Percentiles rank a stretch among this genome's conserved stretches.
These are phyloP conservation scores for Cercis canadensis DNA, from an alignment of 306 rosid genomes.

Conservation along the genomic window DNA sequence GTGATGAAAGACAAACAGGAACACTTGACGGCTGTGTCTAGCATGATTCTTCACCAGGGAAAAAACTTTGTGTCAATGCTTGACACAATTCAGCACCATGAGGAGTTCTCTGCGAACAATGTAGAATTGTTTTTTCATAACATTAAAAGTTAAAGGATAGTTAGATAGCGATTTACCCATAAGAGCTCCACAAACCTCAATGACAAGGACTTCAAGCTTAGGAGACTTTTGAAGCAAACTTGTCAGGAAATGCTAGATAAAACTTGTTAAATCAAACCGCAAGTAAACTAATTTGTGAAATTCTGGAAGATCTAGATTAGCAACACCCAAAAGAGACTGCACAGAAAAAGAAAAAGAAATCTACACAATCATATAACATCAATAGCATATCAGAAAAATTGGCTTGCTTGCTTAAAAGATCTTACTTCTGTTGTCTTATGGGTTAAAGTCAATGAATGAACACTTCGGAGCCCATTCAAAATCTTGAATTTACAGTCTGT, in stretches of 20 bases:
- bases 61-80: background rate
- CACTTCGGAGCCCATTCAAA: too few species aligned
- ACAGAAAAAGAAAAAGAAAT: background rate
- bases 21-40: background rate
- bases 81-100: too few species aligned
- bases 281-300: slow-evolving; percentile 19
- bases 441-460: too few species aligned
- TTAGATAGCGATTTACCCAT: background rate
- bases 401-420: too few species aligned
- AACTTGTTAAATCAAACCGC: background rate
- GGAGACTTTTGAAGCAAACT: slow-evolving; percentile 10
- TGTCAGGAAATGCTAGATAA: background rate
- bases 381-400: too few species aligned
- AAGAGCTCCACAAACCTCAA: slow-evolving; percentile 15
- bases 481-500: too few species aligned
- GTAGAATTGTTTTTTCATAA: too few species aligned
- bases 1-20: slow-evolving; percentile 26
- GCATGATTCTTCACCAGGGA: background rate
- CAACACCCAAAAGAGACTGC: background rate
- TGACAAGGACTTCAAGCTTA: background rate
- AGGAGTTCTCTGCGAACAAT: too few species aligned
- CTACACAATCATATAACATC: too few species aligned
- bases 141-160: background rate
- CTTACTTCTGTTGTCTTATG: too few species aligned
- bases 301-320: background rate